Base-by-base conservation (phyloP, 139 green algal species). In the Raphidocelis subcapitata region DNA sequence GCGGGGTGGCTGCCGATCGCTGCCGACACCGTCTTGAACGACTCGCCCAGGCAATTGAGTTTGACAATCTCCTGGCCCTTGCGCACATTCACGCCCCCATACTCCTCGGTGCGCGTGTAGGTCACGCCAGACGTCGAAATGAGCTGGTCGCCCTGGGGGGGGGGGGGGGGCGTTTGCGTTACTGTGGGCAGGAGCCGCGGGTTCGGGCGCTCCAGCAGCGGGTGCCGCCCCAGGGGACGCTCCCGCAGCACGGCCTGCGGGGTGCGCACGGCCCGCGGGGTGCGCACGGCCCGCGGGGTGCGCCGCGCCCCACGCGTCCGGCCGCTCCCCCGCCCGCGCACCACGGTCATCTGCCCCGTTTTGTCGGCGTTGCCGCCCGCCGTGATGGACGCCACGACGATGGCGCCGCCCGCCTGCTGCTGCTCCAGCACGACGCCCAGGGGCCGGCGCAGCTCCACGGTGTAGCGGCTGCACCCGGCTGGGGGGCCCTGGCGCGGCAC, bases 401-500 rank as follows among this genome's bases (percentile, higher is more conserved):
- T 87, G 61, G 67, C 73, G 23, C 68, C 69, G 8, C 37, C 75
- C n/a, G 72, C 65, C 29, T 29, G 49, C 56, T 80, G 72, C 65
- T 85, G 73, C 37, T 86, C 78, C 55, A 87, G 47, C 35, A 87
- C 82, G 0, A 87, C 51, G 0, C 82, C 82, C 24, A 87, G 63
- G 2, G 82, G 82, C 79, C 85, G 86, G 46, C 62, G 72, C 24
- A 87, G 21, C 1, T 59, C 47, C 28, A 87, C 74, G 24, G 33
- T 73, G 66, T 87, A 87, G 3, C 82, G 56, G 12, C 29, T 54
- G 73, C 77, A 82, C 51, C 77, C 79, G 12, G 70, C 44, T 5
- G 79, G 79, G 18, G 62, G 31, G 15, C 12, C 72, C 62, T 72
- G 62, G n/a, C n/a, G n/a, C n/a, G n/a, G n/a, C n/a, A n/a, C n/a